Base-by-base conservation (phyloP, 106 monocot species). In the Acorus calamus region DNA sequence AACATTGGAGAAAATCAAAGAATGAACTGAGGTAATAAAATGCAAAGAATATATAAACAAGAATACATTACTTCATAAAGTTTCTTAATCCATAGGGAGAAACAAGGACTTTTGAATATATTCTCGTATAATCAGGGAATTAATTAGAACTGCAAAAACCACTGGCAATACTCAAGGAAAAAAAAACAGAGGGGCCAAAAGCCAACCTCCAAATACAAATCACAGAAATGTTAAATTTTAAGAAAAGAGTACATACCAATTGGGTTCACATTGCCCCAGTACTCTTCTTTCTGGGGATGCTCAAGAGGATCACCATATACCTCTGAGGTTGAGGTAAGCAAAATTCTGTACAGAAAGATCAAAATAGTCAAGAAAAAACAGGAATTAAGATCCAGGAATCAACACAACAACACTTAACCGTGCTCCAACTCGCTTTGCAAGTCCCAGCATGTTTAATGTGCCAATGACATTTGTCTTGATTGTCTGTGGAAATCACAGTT, bases 291-390 rank as follows among this genome's bases (percentile, higher is more conserved):
- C 28, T 28, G 28, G 28, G 28, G 28, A 28, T 28, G 28, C 28
- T 28, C 28, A 51, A 96, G 84, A 5, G 96, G 96, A 81, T 96
- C 96, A 78, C 96, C 96, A 70, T 96, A 96, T 43, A 28, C 28
- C 28, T 28, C 28, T 28, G 28, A 28, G 28, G 28, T 28, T 28
- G 28, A 28, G 28, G 28, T 28, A 28, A 28, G 28, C 28, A 28
- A 28, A 28, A 28, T 28, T 28, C 28, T 28, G 28, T 28, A 28
- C 28, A 28, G 28, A 28, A 28, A 52, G 10, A 52, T 10, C 6
- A 7, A 52, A 28, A 28, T 42, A 65, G 8, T 9, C 4, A 50
- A n/a, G 42, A 8, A 7, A 43, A 44, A 8, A 28, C 60, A 60
- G 42, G 11, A 46, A 61, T 8, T 43, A 46, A 46, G 5, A 64